Evolutionary conservation across 1,284 basidiomycete species (phyloP), one percentile per base, ranked within the genome.

Genomic region (Pholiota adiposa): DNA sequence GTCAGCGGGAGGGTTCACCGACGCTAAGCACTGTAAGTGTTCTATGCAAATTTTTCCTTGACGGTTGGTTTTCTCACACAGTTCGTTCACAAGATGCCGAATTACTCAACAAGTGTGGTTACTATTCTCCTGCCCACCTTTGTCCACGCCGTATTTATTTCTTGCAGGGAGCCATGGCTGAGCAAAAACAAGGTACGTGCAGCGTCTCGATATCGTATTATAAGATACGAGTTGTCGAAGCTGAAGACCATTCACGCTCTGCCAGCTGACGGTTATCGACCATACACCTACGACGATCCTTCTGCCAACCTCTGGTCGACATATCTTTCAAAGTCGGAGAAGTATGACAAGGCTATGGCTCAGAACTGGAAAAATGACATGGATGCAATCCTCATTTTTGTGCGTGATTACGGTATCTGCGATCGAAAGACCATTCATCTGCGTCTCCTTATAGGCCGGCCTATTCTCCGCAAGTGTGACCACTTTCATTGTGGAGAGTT

Each of bases 381-480:
- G 74, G 77, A 80, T 59, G 73, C 74, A 3, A 75, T 80, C 40
- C 70, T 81, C 1, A 79, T 81, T 40, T 80, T 82, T 63, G 79
- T 77, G 62, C n/a, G 74, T 63, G 11, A 31, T 31, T 11, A 4
- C 29, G 29, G 63, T n/a, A 51, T 9, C 40, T 16, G 31, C 25
- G 23, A 33, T 1, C 12, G 25, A 41, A n/a, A 33, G 18, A 29
- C 34, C 21, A 21, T 12, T 44, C 43, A 49, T 49, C 18, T 14
- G 29, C 49, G 23, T 36, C 61, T 52, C 23, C 36, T 53, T 14
- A 1, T 50, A 78, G 76, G 74, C 80, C 51, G 80, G 79, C 67
- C 69, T 82, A 4, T 81, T 82, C 62, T 80, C 79, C 44, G 78
- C 77, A 1, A 77, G 75, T 33, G 65, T 81, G 46, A 79, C 80